phyloP scores from a whole-genome alignment of 2,329 filamentous ascomycete genomes.

The Curvularia sp. region DNA sequence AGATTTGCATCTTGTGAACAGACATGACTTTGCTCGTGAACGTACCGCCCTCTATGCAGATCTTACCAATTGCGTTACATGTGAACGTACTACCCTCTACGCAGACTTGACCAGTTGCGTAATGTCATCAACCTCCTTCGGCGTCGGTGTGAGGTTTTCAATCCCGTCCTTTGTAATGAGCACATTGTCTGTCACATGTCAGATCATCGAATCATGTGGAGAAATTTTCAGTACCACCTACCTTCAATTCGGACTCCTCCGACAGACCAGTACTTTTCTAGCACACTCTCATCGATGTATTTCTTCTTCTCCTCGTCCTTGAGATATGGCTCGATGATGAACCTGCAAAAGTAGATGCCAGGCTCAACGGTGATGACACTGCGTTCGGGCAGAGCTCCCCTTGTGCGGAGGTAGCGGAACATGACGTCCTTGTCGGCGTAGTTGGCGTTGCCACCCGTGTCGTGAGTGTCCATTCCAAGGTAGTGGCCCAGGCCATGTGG shows the following conservation, averaged over 20 bases:
- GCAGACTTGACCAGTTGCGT: constrained; percentile 62
- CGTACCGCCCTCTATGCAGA: constrained; percentile 15
- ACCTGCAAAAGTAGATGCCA: constrained; percentile 79
- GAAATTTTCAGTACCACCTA: constrained; percentile 11
- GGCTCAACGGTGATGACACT: constrained; percentile 95
- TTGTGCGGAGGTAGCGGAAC: constrained; percentile 85
- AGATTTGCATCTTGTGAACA: background rate
- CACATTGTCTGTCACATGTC: constrained; percentile 68
- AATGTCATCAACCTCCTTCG: constrained; percentile 74
- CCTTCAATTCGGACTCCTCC: constrained; percentile 89
- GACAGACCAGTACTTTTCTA: constrained; percentile 75
- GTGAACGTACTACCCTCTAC: constrained; percentile 3
- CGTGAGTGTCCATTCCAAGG: constrained; percentile 61
- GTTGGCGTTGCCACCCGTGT: constrained; percentile 57
- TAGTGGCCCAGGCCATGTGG: constrained; percentile 61
- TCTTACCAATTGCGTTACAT: constrained; percentile 68
- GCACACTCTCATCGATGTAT: constrained; percentile 69
- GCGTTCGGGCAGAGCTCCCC: constrained; percentile 75
- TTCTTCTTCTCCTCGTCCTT: constrained; percentile 65
- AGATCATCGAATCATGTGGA: constrained; percentile 3
- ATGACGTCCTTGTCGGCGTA: constrained; percentile 76
- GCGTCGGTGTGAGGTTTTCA: constrained; percentile 83
- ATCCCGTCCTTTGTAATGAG: constrained; percentile 78
- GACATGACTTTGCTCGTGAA: background rate
- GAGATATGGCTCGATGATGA: constrained; percentile 74